Percentiles rank a stretch among this genome's conserved stretches.
These are phyloP conservation scores for Huiozyma naganishii DNA, from an alignment of 805 yeast genomes.

Conservation along the genomic window DNA sequence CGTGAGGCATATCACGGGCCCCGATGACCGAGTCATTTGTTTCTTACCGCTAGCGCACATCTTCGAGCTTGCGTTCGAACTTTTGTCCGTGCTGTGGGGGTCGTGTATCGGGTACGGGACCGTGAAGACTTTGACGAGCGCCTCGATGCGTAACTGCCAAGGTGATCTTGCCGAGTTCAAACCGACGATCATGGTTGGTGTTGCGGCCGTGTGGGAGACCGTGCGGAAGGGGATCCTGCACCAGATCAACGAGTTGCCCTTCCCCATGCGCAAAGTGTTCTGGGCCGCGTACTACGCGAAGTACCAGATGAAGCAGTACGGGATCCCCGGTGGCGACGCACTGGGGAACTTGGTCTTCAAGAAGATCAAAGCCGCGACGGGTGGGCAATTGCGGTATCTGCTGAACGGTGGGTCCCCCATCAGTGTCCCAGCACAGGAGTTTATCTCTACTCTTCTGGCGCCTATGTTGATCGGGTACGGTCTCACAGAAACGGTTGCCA, in stretches of 20 bases:
- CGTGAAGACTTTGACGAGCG: conserved; percentile 82
- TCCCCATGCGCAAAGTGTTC: conserved; percentile 63
- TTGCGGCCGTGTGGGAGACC: conserved; percentile 96
- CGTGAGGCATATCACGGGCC: conserved; percentile 43
- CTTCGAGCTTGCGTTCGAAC: conserved; percentile 83
- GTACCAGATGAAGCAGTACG: conserved; percentile 46
- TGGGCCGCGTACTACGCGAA: conserved; percentile 84
- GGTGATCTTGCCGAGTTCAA: conserved; percentile 81
- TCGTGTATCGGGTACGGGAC: conserved; percentile 79
- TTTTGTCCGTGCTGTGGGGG: conserved; percentile 80
- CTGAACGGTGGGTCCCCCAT: conserved; percentile 93
- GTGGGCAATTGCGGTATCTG: conserved; percentile 66
- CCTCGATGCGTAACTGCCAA: conserved; percentile 69
- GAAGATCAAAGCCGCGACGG: conserved; percentile 87
- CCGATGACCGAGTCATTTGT: conserved; percentile 65
- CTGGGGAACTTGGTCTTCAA: conserved; percentile 69
- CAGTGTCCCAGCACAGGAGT: conserved; percentile 69
- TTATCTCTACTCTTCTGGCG: conserved; percentile 62
- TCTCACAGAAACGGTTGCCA: conserved; percentile 91
- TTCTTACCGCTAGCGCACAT: conserved; percentile 95
- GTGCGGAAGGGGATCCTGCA: conserved; percentile 84
- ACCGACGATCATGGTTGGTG: conserved; percentile 96
- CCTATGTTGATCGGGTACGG: conserved; percentile 95
- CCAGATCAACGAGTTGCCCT: conserved; percentile 58
- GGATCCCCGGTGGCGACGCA: conserved; percentile 58